Evolutionary conservation across 2,329 filamentous ascomycete species (phyloP).

Genomic region (Davidsoniella australis): DNA sequence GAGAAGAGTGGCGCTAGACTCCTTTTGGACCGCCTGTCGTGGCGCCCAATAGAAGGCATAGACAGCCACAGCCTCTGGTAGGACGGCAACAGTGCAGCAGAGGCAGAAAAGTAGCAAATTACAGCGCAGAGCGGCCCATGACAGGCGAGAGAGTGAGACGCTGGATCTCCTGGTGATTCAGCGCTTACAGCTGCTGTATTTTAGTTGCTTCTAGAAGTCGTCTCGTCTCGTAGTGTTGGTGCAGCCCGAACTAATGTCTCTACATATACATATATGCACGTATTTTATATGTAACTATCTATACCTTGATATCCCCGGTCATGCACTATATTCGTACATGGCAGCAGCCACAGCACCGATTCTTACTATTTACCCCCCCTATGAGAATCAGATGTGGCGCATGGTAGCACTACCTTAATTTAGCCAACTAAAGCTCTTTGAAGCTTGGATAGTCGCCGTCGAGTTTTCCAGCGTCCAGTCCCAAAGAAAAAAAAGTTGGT

Average conservation of each 20-base stretch:
- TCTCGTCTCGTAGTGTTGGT: too few species aligned
- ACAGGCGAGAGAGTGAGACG: neutral
- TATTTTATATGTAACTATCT: too few species aligned
- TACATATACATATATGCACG: too few species aligned
- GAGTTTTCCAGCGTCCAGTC: neutral
- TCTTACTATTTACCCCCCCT: too few species aligned
- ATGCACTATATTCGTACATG: too few species aligned
- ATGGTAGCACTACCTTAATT: neutral
- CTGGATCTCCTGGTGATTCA: too few species aligned
- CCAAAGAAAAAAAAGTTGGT: neutral
- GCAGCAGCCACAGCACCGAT: too few species aligned
- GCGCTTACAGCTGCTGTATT: too few species aligned
- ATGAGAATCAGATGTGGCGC: neutral
- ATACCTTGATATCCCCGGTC: too few species aligned
- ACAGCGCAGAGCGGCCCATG: neutral
- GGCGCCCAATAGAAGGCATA: constrained; percentile 1
- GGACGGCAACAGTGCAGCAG: neutral
- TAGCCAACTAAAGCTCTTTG: neutral
- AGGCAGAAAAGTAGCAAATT: neutral
- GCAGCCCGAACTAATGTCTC: too few species aligned
- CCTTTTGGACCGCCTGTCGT: constrained; percentile 3
- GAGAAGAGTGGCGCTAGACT: constrained; percentile 8
- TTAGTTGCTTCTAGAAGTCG: too few species aligned
- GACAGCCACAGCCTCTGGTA: neutral
- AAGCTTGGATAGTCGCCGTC: neutral